These are phyloP conservation scores for Cyclotella atomus DNA, from an alignment of 108 stramenopile species.

Conservation along the genomic window DNA sequence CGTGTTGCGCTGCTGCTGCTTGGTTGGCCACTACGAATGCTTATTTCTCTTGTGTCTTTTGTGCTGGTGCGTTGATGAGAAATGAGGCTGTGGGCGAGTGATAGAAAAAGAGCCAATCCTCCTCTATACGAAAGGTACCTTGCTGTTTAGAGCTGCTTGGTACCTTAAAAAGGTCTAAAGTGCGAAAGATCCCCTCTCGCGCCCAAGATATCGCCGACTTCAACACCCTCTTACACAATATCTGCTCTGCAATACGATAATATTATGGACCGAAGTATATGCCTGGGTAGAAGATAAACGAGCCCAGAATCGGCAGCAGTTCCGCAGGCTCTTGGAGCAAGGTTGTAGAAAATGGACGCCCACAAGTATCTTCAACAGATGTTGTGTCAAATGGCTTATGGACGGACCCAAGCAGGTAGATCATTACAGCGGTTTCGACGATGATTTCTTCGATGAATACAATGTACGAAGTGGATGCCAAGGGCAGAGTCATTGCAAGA, in stretches of 20 bases:
- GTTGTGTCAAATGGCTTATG: conserved; percentile 28
- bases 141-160: no score
- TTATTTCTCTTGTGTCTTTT: no score
- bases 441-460: conserved; percentile 14
- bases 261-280: background rate
- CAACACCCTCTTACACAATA: no score
- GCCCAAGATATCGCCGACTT: no score
- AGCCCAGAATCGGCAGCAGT: background rate
- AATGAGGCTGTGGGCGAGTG: no score
- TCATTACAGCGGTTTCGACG: background rate
- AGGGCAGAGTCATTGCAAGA: background rate
- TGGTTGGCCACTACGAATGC: no score
- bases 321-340: background rate
- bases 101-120: no score
- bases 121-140: no score
- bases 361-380: conserved; percentile 13
- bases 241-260: background rate
- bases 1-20: no score
- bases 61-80: no score
- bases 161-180: no score
- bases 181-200: no score
- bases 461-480: conserved; percentile 3
- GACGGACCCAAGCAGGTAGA: background rate
- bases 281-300: background rate
- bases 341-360: conserved; percentile 16